These are phyloP conservation scores for Tuber aestivum DNA, from an alignment of 495 filamentous ascomycete genomes.

Conservation along the genomic window DNA sequence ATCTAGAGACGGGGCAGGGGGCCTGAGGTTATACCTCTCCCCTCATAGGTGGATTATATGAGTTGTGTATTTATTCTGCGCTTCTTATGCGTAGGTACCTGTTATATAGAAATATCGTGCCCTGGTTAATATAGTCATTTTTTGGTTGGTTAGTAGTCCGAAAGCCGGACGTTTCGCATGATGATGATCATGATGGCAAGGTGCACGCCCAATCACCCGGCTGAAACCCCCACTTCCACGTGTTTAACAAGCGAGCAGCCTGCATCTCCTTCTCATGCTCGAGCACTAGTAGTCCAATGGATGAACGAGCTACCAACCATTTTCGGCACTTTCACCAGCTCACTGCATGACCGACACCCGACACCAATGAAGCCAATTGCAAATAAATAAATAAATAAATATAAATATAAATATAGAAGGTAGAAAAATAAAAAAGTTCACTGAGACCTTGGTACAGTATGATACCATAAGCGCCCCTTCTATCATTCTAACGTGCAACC, in stretches of 20 bases:
- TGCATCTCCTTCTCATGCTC: background rate
- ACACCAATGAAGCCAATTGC: background rate
- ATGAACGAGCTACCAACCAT: background rate
- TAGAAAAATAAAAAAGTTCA: background rate
- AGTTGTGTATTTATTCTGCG: background rate
- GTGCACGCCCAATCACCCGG: background rate
- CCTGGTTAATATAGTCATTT: background rate
- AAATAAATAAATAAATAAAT: background rate
- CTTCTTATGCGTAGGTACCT: background rate
- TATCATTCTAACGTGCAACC: background rate
- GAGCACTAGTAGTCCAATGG: background rate
- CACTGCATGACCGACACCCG: background rate
- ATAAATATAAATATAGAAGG: too few relatives aligned
- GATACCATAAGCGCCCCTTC: background rate
- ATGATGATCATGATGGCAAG: background rate
- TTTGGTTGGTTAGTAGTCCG: background rate
- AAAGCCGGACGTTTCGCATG: background rate
- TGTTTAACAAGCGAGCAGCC: background rate
- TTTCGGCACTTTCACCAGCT: background rate
- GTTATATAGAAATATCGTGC: background rate
- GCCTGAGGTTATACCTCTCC: background rate
- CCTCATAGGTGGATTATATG: background rate
- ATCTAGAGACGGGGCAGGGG: conserved; percentile 26
- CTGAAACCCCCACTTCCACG: background rate
- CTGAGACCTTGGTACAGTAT: background rate